Evolutionary conservation across 176 grass and related monocot species (phyloP).

Genomic region (Avena insularis): DNA sequence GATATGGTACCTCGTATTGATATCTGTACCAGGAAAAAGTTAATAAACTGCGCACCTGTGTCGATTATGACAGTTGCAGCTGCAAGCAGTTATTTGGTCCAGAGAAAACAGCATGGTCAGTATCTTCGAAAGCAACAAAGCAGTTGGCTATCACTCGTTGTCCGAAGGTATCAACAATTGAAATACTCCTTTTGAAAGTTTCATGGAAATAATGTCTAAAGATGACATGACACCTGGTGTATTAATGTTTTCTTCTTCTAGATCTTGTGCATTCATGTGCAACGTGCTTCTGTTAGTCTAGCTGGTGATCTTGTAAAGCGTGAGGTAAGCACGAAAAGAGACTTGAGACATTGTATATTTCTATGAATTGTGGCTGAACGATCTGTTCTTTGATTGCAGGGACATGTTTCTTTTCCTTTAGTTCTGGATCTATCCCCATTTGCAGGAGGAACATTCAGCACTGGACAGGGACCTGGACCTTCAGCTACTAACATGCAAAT

Average conservation of each 20-base stretch:
- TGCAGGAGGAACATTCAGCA: constrained; percentile 41
- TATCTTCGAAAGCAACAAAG: constrained; percentile 76
- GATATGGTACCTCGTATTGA: constrained; percentile 2
- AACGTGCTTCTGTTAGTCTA: constrained; percentile 72
- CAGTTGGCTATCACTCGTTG: constrained; percentile 76
- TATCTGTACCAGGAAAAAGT: constrained; percentile 65
- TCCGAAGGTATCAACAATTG: constrained; percentile 66
- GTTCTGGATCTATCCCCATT: constrained; percentile 80
- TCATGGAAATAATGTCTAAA: constrained; percentile 36
- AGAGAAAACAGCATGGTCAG: constrained; percentile 63
- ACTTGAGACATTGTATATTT: constrained; percentile 4
- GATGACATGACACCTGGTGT: constrained; percentile 37
- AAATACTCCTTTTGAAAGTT: constrained; percentile 24
- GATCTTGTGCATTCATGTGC: constrained; percentile 92
- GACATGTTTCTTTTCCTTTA: constrained; percentile 87
- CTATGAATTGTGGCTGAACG: constrained; percentile 18
- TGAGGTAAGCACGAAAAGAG: constrained; percentile 45
- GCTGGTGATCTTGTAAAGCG: constrained; percentile 73
- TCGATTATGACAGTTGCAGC: constrained; percentile 68
- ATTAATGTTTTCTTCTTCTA: constrained; percentile 41
- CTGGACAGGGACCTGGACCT: constrained; percentile 34
- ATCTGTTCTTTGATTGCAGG: constrained; percentile 52
- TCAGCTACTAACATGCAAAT: constrained; percentile 36
- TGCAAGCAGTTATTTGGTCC: constrained; percentile 63
- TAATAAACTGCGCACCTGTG: constrained; percentile 63